Evolutionary conservation across 2,329 filamentous ascomycete genomes (phyloP), one percentile per base, ranked within the genome.

Genomic region (Ophiostoma quercus): DNA sequence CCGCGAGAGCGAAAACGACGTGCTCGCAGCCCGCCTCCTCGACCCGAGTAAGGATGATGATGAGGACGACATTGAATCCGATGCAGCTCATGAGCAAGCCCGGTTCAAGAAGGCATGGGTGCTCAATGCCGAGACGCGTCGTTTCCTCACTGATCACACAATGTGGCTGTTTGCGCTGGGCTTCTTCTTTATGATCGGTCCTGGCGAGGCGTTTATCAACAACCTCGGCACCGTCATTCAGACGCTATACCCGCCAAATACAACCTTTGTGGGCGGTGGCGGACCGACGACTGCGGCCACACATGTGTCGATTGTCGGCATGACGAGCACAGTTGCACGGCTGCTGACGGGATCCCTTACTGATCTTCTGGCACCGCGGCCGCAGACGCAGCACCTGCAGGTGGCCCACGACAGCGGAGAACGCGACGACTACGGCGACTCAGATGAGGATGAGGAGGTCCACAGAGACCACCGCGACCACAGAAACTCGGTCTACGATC

Each of bases 141-240:
- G 88, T 3, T 99, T 98, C 78, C 84, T 99, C 11, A 84, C 87
- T 32, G 95, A 99, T 74, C 88, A 86, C 71, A 97, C 93, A 14
- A 98, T 98, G 94, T 99, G 94, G 94, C 91, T 89, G 77, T 90
- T 99, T 74, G 92, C 94, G 0, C 82, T 89, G 0, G 94, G 93
- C 25, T 98, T 99, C 80, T 92, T 98, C 79, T 85, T 98, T 73
- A 92, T 97, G 75, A 92, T 94, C 69, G 95, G 95, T 0, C 94
- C 95, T 0, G 94, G 94, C n/a, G 95, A 99, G 80, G 92, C 94
- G 12, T 99, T 97, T 78, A 93, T 98, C 80, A 99, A 98, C 81
- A 99, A 98, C 75, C 83, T 99, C 11, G 95, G 95, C 47, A 97
- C 94, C 32, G 90, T 99, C 72, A 94, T 98, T 74, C 90, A 91